Evolutionary conservation across 345 rosid genomes (phyloP).

Genomic region (Lepidium sativum): DNA sequence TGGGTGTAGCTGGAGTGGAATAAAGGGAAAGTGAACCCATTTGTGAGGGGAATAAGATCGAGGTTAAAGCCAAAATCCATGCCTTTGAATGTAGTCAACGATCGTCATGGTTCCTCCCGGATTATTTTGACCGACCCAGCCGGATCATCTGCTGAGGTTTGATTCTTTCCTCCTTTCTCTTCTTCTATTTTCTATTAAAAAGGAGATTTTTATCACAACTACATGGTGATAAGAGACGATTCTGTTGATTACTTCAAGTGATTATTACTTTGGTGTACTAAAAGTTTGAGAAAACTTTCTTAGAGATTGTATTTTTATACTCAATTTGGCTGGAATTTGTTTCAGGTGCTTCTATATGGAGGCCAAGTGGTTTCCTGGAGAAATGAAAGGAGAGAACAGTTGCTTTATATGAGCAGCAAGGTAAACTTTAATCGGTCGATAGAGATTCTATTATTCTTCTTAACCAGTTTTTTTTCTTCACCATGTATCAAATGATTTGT

Average conservation of each 20-base stretch:
- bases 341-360: constrained; percentile 82
- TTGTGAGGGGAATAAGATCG: constrained; percentile 41
- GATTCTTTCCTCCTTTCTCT: not conserved
- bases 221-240: not conserved
- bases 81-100: constrained; percentile 57
- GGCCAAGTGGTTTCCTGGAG: constrained; percentile 93
- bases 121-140: constrained; percentile 57
- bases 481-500: not conserved
- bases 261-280: too few relatives aligned
- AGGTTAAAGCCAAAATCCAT: constrained; percentile 39
- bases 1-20: constrained; percentile 67
- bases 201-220: not conserved
- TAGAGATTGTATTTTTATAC: not conserved
- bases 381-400: constrained; percentile 69
- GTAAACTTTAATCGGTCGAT: constrained; percentile 24
- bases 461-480: not conserved
- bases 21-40: constrained; percentile 64
- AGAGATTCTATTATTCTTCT: not conserved
- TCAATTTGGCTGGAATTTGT: not conserved
- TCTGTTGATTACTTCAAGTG: too few relatives aligned
- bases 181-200: not conserved
- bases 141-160: constrained; percentile 80
- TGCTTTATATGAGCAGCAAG: constrained; percentile 85
- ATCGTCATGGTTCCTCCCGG: constrained; percentile 52
- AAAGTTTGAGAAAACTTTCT: not conserved